Conservation (phyloP, 371 early-diverging fungal species). For the Apophysomyces ossiformis region DNA sequence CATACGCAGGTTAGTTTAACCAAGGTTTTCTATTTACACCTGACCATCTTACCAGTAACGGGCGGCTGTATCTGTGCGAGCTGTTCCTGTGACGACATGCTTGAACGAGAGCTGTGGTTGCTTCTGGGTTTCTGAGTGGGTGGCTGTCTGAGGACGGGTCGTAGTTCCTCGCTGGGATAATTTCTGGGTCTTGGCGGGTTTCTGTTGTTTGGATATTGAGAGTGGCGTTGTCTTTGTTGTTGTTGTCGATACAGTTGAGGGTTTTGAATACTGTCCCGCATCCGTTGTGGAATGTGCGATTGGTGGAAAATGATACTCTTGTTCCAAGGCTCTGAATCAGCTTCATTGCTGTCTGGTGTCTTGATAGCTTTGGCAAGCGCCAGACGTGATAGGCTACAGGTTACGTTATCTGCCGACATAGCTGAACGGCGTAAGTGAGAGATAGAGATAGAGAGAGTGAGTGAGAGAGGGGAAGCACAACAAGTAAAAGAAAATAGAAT, state of each 20-base stretch:
- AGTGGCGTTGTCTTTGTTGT: conserved; percentile 10
- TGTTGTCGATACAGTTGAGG: conserved; percentile 16
- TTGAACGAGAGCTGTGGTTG: not conserved
- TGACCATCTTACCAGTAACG: conserved; percentile 5
- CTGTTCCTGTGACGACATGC: conserved; percentile 2
- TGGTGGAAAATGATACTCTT: conserved; percentile 34
- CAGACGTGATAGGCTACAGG: conserved; percentile 49
- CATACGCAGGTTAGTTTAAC: conserved; percentile 1
- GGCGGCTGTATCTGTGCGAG: conserved; percentile 5
- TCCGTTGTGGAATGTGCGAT: conserved; percentile 28
- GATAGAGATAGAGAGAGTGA: not conserved
- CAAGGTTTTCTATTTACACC: not conserved
- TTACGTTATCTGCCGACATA: conserved; percentile 49
- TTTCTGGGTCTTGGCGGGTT: conserved; percentile 9
- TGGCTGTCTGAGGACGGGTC: not conserved
- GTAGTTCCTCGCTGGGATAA: conserved; percentile 1
- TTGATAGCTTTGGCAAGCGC: conserved; percentile 57
- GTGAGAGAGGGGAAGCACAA: conserved; percentile 14
- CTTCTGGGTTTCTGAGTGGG: conserved; percentile 2
- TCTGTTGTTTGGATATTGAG: conserved; percentile 4
- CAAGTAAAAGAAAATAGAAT: conserved; percentile 18
- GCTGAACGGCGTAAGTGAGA: conserved; percentile 10
- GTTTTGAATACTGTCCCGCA: conserved; percentile 18
- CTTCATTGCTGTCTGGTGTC: conserved; percentile 40
- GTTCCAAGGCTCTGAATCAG: conserved; percentile 29